phyloP scores from a whole-genome alignment of 2,329 filamentous ascomycete genomes.

The Botrytis galanthina region DNA sequence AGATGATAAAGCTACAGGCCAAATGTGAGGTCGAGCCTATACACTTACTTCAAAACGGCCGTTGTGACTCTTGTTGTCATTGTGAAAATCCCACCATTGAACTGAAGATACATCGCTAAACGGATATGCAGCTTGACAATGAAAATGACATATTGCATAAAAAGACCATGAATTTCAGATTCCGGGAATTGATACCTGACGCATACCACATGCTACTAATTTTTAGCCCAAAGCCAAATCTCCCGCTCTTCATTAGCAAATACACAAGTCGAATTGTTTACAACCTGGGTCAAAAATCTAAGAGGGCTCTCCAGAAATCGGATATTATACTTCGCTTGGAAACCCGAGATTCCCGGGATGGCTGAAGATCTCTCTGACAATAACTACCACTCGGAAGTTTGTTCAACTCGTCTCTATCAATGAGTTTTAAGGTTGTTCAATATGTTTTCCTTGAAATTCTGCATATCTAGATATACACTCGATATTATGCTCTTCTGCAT shows the following conservation, averaged over 20 bases:
- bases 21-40: not conserved
- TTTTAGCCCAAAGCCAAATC: not conserved
- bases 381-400: not conserved
- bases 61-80: no score
- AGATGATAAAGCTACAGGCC: no score
- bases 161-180: not conserved
- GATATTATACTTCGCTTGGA: not conserved
- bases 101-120: not conserved
- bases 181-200: no score
- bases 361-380: not conserved
- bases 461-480: no score
- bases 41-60: not conserved
- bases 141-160: not conserved
- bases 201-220: not conserved
- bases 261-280: not conserved
- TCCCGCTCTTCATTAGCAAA: rapidly evolving
- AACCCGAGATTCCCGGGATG: not conserved
- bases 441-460: rapidly evolving
- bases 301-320: not conserved
- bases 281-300: not conserved
- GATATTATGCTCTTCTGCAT: not conserved
- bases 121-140: not conserved
- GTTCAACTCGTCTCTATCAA: not conserved
- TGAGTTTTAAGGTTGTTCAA: not conserved
- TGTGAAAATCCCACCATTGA: not conserved